Evolutionary conservation across 1,139 yeast species (phyloP).

Genomic region (Geotrichum phurueaensis): DNA sequence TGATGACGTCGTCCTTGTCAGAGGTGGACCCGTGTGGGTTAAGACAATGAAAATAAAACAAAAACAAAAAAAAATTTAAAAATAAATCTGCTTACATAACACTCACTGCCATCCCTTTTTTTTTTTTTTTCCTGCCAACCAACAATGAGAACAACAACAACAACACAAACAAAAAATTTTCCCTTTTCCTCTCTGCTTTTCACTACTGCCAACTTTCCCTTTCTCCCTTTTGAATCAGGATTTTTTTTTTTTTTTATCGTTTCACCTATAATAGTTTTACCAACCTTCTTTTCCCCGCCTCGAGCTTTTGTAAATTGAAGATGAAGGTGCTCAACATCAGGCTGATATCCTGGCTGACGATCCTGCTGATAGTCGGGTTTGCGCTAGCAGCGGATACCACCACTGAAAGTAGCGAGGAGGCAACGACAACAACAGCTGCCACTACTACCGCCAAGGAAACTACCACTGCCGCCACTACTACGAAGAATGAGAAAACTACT

Average conservation of each 20-base stretch:
- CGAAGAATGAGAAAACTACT: background rate
- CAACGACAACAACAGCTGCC: constrained; percentile 2
- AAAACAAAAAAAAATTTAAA: too few relatives aligned
- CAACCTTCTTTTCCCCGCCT: background rate
- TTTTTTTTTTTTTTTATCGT: too few relatives aligned
- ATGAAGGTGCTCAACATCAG: background rate
- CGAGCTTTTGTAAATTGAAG: background rate
- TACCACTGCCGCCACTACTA: background rate
- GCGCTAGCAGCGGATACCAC: background rate
- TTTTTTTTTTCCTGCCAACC: too few relatives aligned
- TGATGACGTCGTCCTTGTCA: too few relatives aligned
- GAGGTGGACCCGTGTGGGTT: too few relatives aligned
- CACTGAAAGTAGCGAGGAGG: background rate
- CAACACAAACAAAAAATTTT: background rate
- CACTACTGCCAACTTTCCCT: background rate
- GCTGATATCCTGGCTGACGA: background rate
- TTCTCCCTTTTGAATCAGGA: background rate
- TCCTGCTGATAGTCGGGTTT: background rate
- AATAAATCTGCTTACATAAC: background rate
- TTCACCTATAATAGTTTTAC: background rate
- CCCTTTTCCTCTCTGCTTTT: too few relatives aligned
- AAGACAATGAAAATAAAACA: too few relatives aligned
- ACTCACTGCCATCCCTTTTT: background rate
- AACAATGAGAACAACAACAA: too few relatives aligned
- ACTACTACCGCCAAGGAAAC: background rate